Base-by-base conservation (phyloP, 306 rosid genomes). In the Carpinus fangiana region DNA sequence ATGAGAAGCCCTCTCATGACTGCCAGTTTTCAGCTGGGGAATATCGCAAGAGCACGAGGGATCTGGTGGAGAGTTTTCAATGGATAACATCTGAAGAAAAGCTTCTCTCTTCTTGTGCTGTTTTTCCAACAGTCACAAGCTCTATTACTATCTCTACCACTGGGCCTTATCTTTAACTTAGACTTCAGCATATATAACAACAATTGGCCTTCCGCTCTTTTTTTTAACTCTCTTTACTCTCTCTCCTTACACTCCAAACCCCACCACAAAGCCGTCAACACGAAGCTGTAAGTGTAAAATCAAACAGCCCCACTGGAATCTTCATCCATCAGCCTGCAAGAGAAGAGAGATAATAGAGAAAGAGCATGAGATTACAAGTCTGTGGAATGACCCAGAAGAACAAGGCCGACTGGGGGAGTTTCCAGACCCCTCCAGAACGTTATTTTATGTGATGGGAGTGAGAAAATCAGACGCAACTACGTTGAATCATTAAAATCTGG, bases 81-180 rank as follows among this genome's bases (percentile, higher is more conserved):
- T 80, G 88, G 92, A 86, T 84, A 89, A 89, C 92, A 89, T 89
- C 92, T 89, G 90, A 89, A 66, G 90, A 86, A 84, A 80, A 81
- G 72, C 90, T 82, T 81, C 89, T 73, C 86, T 79, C 70, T 74
- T 86, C 85, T 84, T 84, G 85, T 72, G 88, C 88, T 86, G 88
- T 86, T 75, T 72, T 61, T 21, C 62, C 79, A 86, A 81, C 86
- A 83, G 86, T 76, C 84, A 81, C 89, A 84, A 85, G 82, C 78
- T 77, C 81, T 54, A 60, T 66, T 76, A 80, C 87, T 66, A 74
- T 43, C 80, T 79, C 85, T 72, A 78, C 85, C 78, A 46, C 84
- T 80, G 64, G 71, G 57, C 78, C 85, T 84, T 76, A 76, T 79
- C 86, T 76, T 81, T 46, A 79, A 76, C 84, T 82, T 88, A 86